phyloP scores from a whole-genome alignment of 768 basidiomycete species.

The Lepiota brunneoincarnata region DNA sequence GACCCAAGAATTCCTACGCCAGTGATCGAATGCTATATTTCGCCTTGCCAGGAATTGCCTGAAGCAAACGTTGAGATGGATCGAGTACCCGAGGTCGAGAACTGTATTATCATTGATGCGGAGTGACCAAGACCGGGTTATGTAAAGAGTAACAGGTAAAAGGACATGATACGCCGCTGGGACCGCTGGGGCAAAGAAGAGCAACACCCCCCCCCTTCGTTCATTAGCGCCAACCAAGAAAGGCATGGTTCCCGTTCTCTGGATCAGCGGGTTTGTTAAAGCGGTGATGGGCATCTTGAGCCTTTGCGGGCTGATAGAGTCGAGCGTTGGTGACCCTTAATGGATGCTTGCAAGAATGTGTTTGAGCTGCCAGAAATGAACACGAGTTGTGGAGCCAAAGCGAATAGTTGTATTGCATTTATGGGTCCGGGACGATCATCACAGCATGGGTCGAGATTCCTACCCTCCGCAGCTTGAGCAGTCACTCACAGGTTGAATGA shows the following conservation, averaged over 20 bases:
- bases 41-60: no score
- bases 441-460: background rate
- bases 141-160: background rate
- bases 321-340: background rate
- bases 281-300: background rate
- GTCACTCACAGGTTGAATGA: no score
- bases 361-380: constrained; percentile 5
- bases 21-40: no score
- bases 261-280: constrained; percentile 1
- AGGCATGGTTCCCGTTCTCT: background rate
- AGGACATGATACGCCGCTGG: background rate
- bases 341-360: constrained; percentile 1
- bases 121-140: background rate
- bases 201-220: no score
- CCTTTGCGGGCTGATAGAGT: background rate
- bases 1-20: no score
- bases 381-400: background rate
- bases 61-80: background rate
- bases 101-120: background rate
- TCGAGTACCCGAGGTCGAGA: constrained; percentile 1
- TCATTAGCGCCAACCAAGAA: background rate
- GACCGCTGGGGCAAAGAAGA: background rate
- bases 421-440: background rate
- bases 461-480: background rate
- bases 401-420: background rate